Conservation (phyloP, 306 rosid species). For the Rubus idaeus region DNA sequence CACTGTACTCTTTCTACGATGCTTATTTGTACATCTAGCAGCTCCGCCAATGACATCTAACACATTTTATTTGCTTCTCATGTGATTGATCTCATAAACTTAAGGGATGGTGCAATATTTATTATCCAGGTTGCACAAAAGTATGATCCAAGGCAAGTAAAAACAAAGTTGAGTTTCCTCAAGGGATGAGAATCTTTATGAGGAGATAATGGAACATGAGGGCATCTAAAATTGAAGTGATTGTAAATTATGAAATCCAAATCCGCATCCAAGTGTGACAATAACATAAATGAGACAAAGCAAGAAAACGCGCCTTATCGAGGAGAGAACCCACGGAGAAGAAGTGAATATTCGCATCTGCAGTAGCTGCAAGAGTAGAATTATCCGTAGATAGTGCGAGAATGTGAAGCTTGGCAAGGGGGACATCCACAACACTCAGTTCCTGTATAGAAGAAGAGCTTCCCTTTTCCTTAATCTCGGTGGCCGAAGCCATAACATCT, state of each 20-base stretch:
- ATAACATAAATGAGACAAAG: not conserved
- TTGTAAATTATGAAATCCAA: too few relatives aligned
- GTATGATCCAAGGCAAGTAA: not conserved
- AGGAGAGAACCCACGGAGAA: slow-evolving; percentile 50
- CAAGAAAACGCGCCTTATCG: slow-evolving; percentile 40
- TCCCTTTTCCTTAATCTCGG: slow-evolving; percentile 51
- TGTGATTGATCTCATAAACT: not conserved
- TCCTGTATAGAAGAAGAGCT: slow-evolving; percentile 51
- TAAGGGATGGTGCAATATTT: not conserved
- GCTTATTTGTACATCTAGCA: not conserved
- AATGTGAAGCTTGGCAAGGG: slow-evolving; percentile 55
- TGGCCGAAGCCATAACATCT: slow-evolving; percentile 65
- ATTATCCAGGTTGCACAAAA: too few relatives aligned
- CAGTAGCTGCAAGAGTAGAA: slow-evolving; percentile 58
- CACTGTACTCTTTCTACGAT: not conserved
- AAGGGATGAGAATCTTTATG: too few relatives aligned
- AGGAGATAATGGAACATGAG: not conserved
- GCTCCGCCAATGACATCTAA: not conserved
- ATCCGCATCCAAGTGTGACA: too few relatives aligned
- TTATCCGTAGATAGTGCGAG: slow-evolving; percentile 67
- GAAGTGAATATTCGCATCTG: slow-evolving; percentile 42
- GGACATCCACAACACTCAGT: slow-evolving; percentile 57
- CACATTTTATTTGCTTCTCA: not conserved
- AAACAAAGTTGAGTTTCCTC: too few relatives aligned
- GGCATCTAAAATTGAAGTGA: not conserved